phyloP scores from a whole-genome alignment of 2,329 filamentous ascomycete species.

The Phyllosticta paracitricarpa region DNA sequence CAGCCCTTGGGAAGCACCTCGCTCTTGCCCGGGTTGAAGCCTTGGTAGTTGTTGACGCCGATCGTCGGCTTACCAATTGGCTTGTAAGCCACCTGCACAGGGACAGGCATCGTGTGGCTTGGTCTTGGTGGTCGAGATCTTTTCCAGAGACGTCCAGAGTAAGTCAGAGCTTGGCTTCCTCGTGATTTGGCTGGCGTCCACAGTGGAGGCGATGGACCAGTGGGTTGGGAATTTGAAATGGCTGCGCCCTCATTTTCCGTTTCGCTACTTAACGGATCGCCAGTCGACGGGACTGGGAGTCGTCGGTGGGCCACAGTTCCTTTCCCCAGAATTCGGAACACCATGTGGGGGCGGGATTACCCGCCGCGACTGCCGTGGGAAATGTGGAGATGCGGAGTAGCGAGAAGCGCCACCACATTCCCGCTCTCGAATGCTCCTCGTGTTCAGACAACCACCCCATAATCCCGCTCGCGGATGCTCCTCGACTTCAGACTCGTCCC shows the following conservation, averaged over 20 bases:
- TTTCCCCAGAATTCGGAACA: neutral
- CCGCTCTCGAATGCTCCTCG: neutral
- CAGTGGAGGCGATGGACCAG: neutral
- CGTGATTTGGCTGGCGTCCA: neutral
- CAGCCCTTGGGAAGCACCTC: constrained; percentile 32
- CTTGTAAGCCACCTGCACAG: constrained; percentile 21
- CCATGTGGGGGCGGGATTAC: neutral
- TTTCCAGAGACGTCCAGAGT: neutral
- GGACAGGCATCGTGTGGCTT: constrained; percentile 20
- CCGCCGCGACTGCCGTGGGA: neutral
- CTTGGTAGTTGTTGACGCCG: constrained; percentile 33
- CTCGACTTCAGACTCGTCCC: neutral
- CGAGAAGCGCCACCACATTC: neutral
- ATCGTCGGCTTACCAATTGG: constrained; percentile 26
- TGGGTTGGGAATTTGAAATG: neutral
- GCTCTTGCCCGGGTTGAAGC: constrained; percentile 25
- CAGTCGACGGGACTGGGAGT: neutral
- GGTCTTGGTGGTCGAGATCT: neutral
- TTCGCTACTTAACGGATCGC: neutral
- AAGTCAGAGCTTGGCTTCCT: neutral
- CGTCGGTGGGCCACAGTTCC: neutral
- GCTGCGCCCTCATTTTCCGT: neutral
- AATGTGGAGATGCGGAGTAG: neutral
- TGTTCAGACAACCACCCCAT: neutral
- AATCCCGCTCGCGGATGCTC: neutral